A percentile compares a stretch with the other conserved stretches of the same genome.
These are phyloP conservation scores for Cyberlindnera japonica DNA, from an alignment of 805 yeast genomes.

Conservation along the genomic window DNA sequence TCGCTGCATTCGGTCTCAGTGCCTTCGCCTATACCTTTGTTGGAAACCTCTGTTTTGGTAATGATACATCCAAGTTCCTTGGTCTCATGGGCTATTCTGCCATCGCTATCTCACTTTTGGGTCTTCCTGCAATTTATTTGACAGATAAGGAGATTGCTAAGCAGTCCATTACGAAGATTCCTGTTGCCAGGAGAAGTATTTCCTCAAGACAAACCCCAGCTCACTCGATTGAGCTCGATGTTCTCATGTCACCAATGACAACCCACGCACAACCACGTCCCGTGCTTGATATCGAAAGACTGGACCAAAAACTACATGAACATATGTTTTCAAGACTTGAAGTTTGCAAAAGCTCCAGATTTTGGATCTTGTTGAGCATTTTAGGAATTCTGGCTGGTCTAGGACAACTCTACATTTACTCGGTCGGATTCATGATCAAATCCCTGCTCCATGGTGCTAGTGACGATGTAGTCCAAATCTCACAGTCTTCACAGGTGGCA, in stretches of 20 bases:
- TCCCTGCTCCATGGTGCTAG: conserved; percentile 35
- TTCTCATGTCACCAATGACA: not conserved
- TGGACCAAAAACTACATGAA: conserved; percentile 3
- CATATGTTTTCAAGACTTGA: conserved; percentile 9
- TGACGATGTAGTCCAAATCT: conserved; percentile 36
- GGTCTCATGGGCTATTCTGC: conserved; percentile 43
- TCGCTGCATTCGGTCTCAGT: conserved; percentile 71
- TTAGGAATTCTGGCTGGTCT: conserved; percentile 59
- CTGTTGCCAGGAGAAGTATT: not conserved
- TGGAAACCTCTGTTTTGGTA: conserved; percentile 50
- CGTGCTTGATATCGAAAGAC: not conserved
- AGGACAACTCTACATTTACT: conserved; percentile 73
- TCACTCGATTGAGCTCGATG: conserved; percentile 20
- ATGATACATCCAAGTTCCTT: conserved; percentile 48
- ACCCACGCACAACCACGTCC: not conserved
- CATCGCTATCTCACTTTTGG: conserved; percentile 37
- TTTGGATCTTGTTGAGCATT: conserved; percentile 48
- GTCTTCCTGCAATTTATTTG: conserved; percentile 42
- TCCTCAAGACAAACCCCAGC: conserved; percentile 5
- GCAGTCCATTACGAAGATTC: conserved; percentile 3
- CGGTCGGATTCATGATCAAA: conserved; percentile 66
- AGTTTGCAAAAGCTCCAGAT: conserved; percentile 32
- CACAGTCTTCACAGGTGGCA: conserved; percentile 72
- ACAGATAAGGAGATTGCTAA: conserved; percentile 18
- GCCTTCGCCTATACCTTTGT: conserved; percentile 63